Evolutionary conservation across 306 rosid species (phyloP).

Genomic region (Alnus glutinosa): DNA sequence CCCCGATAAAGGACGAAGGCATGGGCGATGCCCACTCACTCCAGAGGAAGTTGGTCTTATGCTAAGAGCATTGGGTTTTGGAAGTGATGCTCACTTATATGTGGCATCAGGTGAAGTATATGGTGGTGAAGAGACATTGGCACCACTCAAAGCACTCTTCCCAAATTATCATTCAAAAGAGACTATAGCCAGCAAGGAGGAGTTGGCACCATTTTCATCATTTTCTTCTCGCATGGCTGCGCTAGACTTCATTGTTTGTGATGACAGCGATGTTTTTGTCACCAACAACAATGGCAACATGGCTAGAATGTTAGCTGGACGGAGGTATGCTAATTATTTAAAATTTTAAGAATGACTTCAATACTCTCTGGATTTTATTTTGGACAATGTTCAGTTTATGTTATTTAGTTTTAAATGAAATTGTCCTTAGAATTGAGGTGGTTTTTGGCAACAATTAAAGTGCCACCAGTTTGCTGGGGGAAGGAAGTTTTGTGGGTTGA

Average conservation of each 20-base stretch:
- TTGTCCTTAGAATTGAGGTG: not conserved
- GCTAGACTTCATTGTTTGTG: conserved; percentile 73
- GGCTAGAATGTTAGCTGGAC: conserved; percentile 93
- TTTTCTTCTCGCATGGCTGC: conserved; percentile 99
- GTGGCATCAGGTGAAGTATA: conserved; percentile 96
- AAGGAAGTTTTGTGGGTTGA: not conserved
- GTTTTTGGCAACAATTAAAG: not conserved
- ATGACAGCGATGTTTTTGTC: conserved; percentile 80
- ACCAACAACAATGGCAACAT: conserved; percentile 96
- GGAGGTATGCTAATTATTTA: conserved; percentile 54
- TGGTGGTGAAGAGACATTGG: conserved; percentile 75
- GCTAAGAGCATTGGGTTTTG: conserved; percentile 82
- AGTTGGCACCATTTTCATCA: conserved; percentile 64
- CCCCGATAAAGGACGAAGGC: conserved; percentile 80
- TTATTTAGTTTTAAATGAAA: not conserved
- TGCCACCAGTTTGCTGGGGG: not conserved
- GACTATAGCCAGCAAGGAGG: conserved; percentile 63
- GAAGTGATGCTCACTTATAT: conserved; percentile 69
- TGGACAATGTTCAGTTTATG: not conserved
- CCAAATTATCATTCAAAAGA: conserved; percentile 84
- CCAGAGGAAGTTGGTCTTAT: conserved; percentile 95
- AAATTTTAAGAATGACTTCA: conserved; percentile 1
- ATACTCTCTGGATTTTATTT: not conserved
- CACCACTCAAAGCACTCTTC: conserved; percentile 76
- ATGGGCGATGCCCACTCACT: conserved; percentile 92